Evolutionary conservation across 1,139 yeast species (phyloP).

Genomic region (Eremothecium gossypii): DNA sequence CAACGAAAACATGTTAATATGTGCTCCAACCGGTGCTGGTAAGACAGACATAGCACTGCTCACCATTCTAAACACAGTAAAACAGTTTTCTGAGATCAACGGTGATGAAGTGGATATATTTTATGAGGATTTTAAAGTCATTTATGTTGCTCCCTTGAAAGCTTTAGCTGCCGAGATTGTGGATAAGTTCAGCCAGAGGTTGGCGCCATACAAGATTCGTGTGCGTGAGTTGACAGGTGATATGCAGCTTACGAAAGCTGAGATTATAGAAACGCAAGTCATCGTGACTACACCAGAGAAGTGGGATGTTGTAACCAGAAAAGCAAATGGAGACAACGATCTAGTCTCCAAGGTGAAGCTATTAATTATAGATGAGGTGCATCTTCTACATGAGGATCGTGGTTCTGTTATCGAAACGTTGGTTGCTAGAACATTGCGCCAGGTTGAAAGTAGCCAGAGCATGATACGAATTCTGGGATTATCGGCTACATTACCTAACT

Average conservation of each 20-base stretch:
- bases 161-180: slow-evolving; percentile 97
- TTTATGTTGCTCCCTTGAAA: slow-evolving; percentile 92
- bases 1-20: slow-evolving; percentile 89
- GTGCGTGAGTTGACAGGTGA: slow-evolving; percentile 95
- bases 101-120: slow-evolving; percentile 56
- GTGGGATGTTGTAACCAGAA: slow-evolving; percentile 98
- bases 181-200: slow-evolving; percentile 70
- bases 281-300: slow-evolving; percentile 97
- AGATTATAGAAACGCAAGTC: slow-evolving; percentile 75
- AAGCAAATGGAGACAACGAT: slow-evolving; percentile 71
- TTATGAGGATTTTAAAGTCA: slow-evolving; percentile 76
- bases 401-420: slow-evolving; percentile 95
- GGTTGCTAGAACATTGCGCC: slow-evolving; percentile 90
- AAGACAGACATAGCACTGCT: slow-evolving; percentile 93
- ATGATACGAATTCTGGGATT: slow-evolving; percentile 95
- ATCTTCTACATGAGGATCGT: slow-evolving; percentile 91
- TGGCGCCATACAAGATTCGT: slow-evolving; percentile 74
- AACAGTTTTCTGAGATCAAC: slow-evolving; percentile 41
- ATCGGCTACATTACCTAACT: slow-evolving; percentile 94
- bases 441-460: slow-evolving; percentile 86
- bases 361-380: slow-evolving; percentile 91
- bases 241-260: slow-evolving; percentile 83
- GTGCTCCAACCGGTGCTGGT: slow-evolving; percentile 99
- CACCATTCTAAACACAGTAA: slow-evolving; percentile 72
- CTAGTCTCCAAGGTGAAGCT: slow-evolving; percentile 76